Conservation (phyloP, 768 basidiomycete genomes). For the Suillus plorans region DNA sequence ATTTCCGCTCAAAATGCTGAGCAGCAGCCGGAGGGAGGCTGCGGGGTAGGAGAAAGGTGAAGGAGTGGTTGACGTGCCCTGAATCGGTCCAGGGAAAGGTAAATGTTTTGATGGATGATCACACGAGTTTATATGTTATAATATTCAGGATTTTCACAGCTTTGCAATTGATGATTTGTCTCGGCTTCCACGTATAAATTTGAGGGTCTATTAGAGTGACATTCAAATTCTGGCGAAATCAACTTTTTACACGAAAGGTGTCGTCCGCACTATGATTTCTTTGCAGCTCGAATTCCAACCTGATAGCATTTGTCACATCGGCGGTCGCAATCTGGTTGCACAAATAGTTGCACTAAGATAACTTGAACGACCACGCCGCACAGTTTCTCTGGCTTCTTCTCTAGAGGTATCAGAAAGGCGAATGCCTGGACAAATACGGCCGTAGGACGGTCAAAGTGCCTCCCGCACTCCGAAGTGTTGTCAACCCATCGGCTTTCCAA, state of each 20-base stretch:
- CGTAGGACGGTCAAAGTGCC: neutral
- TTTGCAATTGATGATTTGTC: too few species aligned
- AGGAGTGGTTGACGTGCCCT: neutral
- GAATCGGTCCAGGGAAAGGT: neutral
- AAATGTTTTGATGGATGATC: neutral
- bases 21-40: neutral
- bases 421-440: neutral
- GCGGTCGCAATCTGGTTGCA: too few species aligned
- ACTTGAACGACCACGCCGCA: neutral
- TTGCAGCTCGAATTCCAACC: neutral
- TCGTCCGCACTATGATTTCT: neutral
- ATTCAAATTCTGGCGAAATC: neutral
- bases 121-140: neutral
- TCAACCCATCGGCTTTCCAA: neutral
- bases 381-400: neutral
- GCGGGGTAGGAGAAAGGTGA: neutral
- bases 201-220: neutral
- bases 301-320: neutral
- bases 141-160: neutral
- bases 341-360: neutral
- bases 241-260: neutral
- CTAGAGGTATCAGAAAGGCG: neutral
- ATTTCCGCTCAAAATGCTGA: neutral
- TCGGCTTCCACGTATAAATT: neutral
- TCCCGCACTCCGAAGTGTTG: too few species aligned